Percentiles rank a stretch among this genome's conserved stretches.
Evolutionary conservation across 441 rosid genomes (phyloP).

Genomic region (Euphorbia corollata): DNA sequence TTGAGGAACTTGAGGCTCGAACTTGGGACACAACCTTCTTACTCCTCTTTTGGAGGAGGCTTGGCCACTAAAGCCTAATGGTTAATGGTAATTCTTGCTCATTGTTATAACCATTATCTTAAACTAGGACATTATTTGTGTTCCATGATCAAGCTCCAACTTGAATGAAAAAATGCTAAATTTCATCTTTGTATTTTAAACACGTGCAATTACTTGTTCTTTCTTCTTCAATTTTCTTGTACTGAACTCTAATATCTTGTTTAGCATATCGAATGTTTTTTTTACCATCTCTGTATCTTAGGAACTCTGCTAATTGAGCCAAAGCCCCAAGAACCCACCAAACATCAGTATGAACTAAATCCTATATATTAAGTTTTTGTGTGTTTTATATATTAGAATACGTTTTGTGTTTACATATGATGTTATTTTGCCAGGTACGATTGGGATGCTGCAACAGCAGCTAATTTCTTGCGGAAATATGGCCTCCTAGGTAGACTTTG

Average conservation of each 20-base stretch:
- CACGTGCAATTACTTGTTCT: not conserved
- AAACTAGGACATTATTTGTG: constrained; percentile 10
- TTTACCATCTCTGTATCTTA: constrained; percentile 23
- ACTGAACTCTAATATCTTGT: not conserved
- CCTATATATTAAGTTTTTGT: not conserved
- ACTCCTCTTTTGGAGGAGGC: too few relatives aligned
- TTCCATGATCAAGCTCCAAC: not conserved
- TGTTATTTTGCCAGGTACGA: constrained; percentile 49
- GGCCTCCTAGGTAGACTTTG: constrained; percentile 50
- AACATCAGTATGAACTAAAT: constrained; percentile 58
- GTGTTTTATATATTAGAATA: not conserved
- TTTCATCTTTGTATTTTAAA: too few relatives aligned
- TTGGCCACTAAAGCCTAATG: too few relatives aligned
- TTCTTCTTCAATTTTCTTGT: not conserved
- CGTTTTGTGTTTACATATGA: constrained; percentile 7
- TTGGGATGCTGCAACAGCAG: constrained; percentile 98
- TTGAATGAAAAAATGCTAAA: not conserved
- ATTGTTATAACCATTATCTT: not conserved
- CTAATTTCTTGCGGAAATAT: constrained; percentile 79
- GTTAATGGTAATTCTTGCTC: too few relatives aligned
- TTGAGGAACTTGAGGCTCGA: too few relatives aligned
- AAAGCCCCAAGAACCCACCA: constrained; percentile 98
- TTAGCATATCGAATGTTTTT: not conserved
- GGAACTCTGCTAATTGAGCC: constrained; percentile 92
- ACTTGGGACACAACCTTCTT: too few relatives aligned